phyloP scores from a whole-genome alignment of 495 filamentous ascomycete species.

The Cercophora scortea region DNA sequence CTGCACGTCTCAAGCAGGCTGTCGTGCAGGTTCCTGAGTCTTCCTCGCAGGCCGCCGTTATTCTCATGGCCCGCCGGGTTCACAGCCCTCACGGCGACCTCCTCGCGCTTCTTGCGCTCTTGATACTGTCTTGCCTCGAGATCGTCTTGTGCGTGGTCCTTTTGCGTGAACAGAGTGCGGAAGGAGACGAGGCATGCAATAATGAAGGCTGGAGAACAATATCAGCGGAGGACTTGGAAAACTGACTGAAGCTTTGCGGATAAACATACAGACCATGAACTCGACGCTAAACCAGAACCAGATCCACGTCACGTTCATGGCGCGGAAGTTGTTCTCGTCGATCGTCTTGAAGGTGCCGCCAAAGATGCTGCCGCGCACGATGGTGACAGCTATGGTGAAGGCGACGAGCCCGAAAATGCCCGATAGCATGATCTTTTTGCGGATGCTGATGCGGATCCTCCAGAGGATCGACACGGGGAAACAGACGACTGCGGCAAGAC shows the following conservation, averaged over 20 bases:
- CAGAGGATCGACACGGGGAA: slow-evolving; percentile 19
- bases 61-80: no score
- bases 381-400: slow-evolving; percentile 19
- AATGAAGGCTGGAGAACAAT: slow-evolving; percentile 9
- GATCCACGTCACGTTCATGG: slow-evolving; percentile 3
- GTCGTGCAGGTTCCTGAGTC: no score
- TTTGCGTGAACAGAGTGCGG: slow-evolving; percentile 7
- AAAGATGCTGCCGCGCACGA: slow-evolving; percentile 14
- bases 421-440: slow-evolving; percentile 16
- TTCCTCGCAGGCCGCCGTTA: no score
- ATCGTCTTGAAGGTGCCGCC: not conserved
- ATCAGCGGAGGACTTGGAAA: not conserved
- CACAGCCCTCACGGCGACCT: no score
- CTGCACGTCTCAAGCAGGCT: no score
- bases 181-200: slow-evolving; percentile 17
- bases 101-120: no score
- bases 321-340: not conserved
- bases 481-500: slow-evolving; percentile 9
- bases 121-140: no score
- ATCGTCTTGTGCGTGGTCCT: not conserved
- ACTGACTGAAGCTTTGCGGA: not conserved
- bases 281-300: slow-evolving; percentile 14
- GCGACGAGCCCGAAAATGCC: slow-evolving; percentile 16
- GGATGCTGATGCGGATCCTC: slow-evolving; percentile 9
- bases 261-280: slow-evolving; percentile 8